Evolutionary conservation across 371 early-diverging fungal species (phyloP), one percentile per base, ranked within the genome.

Genomic region (Mortierella sp.): DNA sequence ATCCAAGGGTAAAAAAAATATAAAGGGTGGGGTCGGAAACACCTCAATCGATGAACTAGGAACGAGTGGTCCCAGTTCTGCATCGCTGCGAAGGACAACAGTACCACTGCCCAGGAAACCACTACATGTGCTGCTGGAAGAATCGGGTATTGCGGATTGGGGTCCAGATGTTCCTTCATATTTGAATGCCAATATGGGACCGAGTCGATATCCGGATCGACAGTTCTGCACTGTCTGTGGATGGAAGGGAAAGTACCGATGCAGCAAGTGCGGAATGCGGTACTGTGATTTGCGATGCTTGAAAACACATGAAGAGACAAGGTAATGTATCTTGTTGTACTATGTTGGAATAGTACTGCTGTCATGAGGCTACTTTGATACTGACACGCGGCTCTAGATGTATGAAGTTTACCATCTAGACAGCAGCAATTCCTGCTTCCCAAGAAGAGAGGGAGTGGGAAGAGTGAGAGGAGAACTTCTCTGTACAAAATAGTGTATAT

Each of bases 161-260:
- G 41, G n/a, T 24, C 51, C 32, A 21, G 6, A 30, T 4, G 41
- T 30, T 1, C 31, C 51, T 24, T 42, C 60, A 7, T 60, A 90
- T 70, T 55, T 86, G 34, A 86, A 85, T 4, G 87, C 85, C 39
- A 64, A 79, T 26, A 85, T 84, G 30, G 67, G 58, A 4, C 87
- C 88, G 0, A 88, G 89, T 9, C 56, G 61, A 50, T 87, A 86
- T 57, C 90, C 90, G 19, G 79, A 86, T n/a, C 78, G 90, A 52
- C 82, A 87, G 28, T 89, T 90, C 64, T 90, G 90, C 53, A 85
- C 88, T 1, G 89, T 90, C 0, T 90, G 90, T 50, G 89, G 90
- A 12, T 90, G 83, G 72, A 75, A 76, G 28, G 87, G 89, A 44
- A 61, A 67, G 12, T 90, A 90, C 72, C 83, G 73, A 26, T 90